Evolutionary conservation across 1,284 basidiomycete genomes (phyloP).

Genomic region (Malassezia pachydermatis): DNA sequence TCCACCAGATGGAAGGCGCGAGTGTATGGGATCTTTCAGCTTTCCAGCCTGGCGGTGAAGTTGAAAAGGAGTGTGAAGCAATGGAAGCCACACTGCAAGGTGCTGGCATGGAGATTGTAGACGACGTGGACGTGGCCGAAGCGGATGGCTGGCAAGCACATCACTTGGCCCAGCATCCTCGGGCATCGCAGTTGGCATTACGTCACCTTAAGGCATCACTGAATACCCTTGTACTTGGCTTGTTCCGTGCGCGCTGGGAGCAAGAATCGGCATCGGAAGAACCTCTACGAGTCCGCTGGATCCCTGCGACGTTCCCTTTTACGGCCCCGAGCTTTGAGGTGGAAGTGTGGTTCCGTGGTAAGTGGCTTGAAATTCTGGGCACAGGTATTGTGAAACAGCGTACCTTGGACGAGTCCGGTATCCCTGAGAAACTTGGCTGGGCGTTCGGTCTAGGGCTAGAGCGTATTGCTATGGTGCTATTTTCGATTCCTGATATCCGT

Average conservation of each 20-base stretch:
- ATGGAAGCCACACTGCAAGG: conserved; percentile 51
- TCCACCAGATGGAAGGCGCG: conserved; percentile 97
- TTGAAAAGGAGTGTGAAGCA: conserved; percentile 56
- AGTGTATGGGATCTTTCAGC: conserved; percentile 57
- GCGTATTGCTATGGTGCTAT: conserved; percentile 95
- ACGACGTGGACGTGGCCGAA: conserved; percentile 60
- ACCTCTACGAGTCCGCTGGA: conserved; percentile 85
- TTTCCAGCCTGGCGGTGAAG: conserved; percentile 49
- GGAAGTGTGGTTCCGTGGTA: conserved; percentile 87
- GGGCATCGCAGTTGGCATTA: conserved; percentile 55
- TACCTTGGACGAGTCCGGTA: conserved; percentile 68
- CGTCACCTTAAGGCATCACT: conserved; percentile 82
- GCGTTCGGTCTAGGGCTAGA: conserved; percentile 96
- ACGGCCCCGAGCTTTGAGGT: conserved; percentile 96
- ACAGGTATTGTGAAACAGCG: conserved; percentile 83
- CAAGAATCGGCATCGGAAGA: conserved; percentile 49
- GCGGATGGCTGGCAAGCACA: conserved; percentile 69
- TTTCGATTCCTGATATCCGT: conserved; percentile 94
- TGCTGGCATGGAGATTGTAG: conserved; percentile 65
- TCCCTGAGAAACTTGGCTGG: conserved; percentile 69
- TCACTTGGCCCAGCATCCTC: conserved; percentile 59
- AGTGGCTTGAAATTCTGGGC: conserved; percentile 95
- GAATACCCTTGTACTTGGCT: conserved; percentile 71
- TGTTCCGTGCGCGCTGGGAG: conserved; percentile 56
- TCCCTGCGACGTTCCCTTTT: conserved; percentile 95